A percentile compares a stretch with the other conserved stretches of the same genome.
phyloP scores from a whole-genome alignment of 1,284 basidiomycete genomes.

The Tilletia indica region DNA sequence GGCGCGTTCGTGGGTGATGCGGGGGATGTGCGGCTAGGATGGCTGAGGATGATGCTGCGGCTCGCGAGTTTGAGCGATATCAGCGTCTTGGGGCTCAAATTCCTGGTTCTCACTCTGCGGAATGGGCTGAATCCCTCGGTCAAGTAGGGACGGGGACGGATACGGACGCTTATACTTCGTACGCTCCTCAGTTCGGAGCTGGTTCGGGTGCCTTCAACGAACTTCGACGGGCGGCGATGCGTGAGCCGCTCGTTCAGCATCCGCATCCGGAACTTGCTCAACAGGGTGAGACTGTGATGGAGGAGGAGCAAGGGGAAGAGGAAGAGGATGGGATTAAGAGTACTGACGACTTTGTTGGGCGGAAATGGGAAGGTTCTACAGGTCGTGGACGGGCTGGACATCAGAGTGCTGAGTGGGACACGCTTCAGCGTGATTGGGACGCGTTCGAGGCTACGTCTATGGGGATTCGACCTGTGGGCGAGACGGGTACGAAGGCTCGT shows the following conservation, averaged over 20 bases:
- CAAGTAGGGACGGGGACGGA: neutral
- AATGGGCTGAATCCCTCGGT: neutral
- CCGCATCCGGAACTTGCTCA: neutral
- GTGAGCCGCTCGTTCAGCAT: neutral
- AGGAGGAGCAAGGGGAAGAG: constrained; percentile 28
- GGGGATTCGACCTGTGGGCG: constrained; percentile 37
- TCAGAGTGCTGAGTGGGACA: constrained; percentile 63
- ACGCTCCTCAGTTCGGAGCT: neutral
- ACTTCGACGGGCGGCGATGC: neutral
- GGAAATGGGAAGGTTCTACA: constrained; percentile 39
- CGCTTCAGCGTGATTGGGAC: constrained; percentile 80
- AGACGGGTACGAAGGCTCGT: constrained; percentile 7
- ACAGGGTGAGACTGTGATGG: constrained; percentile 1
- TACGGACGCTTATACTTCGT: neutral
- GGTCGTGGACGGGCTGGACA: constrained; percentile 39
- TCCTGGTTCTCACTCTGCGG: constrained; percentile 27
- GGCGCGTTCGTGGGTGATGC: constrained; percentile 46
- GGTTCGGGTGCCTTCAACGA: neutral
- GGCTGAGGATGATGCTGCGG: constrained; percentile 49
- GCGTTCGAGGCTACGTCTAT: constrained; percentile 37
- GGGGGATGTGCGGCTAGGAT: constrained; percentile 45
- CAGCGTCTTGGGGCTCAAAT: constrained; percentile 39
- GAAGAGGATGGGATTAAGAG: constrained; percentile 49
- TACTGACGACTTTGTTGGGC: constrained; percentile 54
- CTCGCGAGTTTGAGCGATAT: constrained; percentile 43